Evolutionary conservation across 164 flowering plant species (phyloP), one percentile per base, ranked within the genome.

Genomic region (Kalanchoe fedtschenkoi): DNA sequence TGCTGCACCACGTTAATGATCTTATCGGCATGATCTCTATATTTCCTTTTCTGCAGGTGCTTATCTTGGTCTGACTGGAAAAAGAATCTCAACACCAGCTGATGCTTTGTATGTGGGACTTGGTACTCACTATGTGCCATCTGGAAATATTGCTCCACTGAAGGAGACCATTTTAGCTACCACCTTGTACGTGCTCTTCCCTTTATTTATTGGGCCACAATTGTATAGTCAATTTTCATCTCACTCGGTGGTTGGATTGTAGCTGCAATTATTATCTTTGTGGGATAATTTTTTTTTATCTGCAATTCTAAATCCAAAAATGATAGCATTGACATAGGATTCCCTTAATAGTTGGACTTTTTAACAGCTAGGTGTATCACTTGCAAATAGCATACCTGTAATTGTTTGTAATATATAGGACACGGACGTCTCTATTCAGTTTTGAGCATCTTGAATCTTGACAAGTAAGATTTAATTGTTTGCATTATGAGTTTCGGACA

Each of bases 11-110:
- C 56, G 32, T 26, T 51, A 29, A 30, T 26, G 30, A 26, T 51
- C 32, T 24, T 51, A 24, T 51, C 30, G 2, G 30, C 32, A 16
- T 11, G 24, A 3, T 51, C 32, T 0, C 3, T 11, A 5, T 17
- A 63, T 9, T 63, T 19, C 29, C 60, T 39, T n/a, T 46, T 53
- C 35, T 72, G 69, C 78, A 93, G 99, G 99, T 70, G 78, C 89
- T 60, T 93, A 90, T 71, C 90, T 93, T 74, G 99, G 96, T 59
- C 35, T 93, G 81, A 90, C 97, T 70, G 97, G 95, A 21, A 88
- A 78, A 66, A 81, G 99, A 73, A 78, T 90, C 62, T 83, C 91
- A 47, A 79, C 90, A 24, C 85, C 99, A 19, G 86, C 95, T 62
- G 97, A 93, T 82, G 97, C 96, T 26, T 75, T 93, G 29, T 90